Conservation (phyloP, 176 grass and related monocot genomes). For the Dendrocalamus sinicus region DNA sequence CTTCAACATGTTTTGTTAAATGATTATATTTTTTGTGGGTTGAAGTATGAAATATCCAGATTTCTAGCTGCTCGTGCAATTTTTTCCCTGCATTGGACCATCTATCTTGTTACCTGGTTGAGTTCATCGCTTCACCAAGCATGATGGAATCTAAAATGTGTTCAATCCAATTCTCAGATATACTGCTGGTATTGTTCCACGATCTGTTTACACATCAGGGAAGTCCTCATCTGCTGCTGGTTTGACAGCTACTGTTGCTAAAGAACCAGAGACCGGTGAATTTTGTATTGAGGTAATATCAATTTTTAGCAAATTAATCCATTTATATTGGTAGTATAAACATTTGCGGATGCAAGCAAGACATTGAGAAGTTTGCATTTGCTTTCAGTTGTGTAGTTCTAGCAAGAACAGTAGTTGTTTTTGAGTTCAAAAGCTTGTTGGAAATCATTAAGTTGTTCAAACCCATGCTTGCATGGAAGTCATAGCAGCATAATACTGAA, state of each 20-base stretch:
- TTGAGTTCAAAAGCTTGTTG: not conserved
- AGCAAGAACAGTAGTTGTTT: not conserved
- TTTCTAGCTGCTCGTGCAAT: not conserved
- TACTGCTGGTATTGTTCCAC: slow-evolving; percentile 72
- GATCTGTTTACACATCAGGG: slow-evolving; percentile 97
- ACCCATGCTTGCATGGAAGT: not conserved
- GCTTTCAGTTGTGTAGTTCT: not conserved
- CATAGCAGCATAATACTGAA: slow-evolving; percentile 7
- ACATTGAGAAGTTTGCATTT: slow-evolving; percentile 4
- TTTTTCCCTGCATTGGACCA: not conserved
- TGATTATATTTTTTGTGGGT: not conserved
- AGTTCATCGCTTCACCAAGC: not conserved
- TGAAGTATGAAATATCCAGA: slow-evolving; percentile 2
- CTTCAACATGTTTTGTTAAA: slow-evolving; percentile 7
- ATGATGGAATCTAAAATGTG: slow-evolving; percentile 16
- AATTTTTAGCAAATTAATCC: not conserved
- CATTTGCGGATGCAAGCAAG: slow-evolving; percentile 1
- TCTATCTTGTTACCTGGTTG: slow-evolving; percentile 30
- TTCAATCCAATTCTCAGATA: slow-evolving; percentile 69
- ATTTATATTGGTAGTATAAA: slow-evolving; percentile 1
- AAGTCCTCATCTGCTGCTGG: slow-evolving; percentile 99
- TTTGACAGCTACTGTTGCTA: slow-evolving; percentile 95
- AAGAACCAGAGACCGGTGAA: slow-evolving; percentile 97
- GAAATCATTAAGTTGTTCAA: not conserved
- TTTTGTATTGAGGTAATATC: slow-evolving; percentile 94